Base-by-base conservation (phyloP, 2,329 filamentous ascomycete genomes). In the Sporothrix pallida region DNA sequence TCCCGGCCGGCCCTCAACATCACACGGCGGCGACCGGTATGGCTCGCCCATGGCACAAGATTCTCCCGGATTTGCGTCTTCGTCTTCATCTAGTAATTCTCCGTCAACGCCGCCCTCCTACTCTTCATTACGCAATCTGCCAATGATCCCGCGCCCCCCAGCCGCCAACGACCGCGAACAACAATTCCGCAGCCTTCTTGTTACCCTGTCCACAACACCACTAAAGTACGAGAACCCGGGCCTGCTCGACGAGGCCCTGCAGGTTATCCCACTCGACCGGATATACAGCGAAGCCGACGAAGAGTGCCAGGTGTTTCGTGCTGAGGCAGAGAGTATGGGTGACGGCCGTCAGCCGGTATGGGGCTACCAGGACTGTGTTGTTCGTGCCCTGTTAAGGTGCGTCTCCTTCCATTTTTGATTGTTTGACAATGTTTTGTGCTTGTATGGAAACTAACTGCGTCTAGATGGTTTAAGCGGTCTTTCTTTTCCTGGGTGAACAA, bases 401-500 rank as follows among this genome's bases (percentile, higher is more conserved):
- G 90, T 84, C 74, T 84, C 74, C 50, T 56, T 67, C 73, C 67
- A 4, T 70, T 42, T 54, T 54, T 26, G 26, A 17, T 3, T 2
- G 31, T 37, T 23, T 26, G 9, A 10, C 9, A 10, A 23, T 23
- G 9, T 56, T 23, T 56, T 12, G 10, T 26, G 20, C 20, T 26
- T 56, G 52, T 60, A 9, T 72, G 42, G 2, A 48, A 56, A 78
- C 74, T 73, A 65, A 31, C 60, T 20, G 4, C 26, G 5, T 70
- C 23, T 74, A 94, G 93, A 83, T 98, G 96, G 96, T 99, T 98
- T 85, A 97, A 96, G 84, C 89, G 92, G 76, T 92, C 92, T 8
- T 98, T 98, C 84, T 98, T 98, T 83, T 91, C 92, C 75, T 99
- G 95, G 91, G 94, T 98, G 79, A 97, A 98, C 84, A 98, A 98